Conservation (phyloP, 2,329 filamentous ascomycete species). For the Geosmithia putterillii region DNA sequence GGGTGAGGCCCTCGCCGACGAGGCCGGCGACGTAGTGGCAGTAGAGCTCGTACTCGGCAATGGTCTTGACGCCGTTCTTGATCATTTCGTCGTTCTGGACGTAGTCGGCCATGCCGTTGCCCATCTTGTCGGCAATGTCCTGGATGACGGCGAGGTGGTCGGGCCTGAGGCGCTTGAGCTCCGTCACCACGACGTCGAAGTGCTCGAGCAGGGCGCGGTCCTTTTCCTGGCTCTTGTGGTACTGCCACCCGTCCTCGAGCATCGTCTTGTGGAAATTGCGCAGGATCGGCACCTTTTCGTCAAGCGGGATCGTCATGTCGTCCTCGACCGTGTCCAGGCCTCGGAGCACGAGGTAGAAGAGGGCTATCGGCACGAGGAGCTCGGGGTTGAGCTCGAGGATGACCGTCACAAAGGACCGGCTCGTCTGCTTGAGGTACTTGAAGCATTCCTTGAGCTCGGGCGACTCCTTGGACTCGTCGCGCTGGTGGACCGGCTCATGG, state of each 20-base stretch:
- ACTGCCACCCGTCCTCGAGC: constrained; percentile 82
- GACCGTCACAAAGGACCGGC: constrained; percentile 83
- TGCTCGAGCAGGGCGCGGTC: constrained; percentile 85
- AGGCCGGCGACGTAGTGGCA: constrained; percentile 98
- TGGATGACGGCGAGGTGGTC: constrained; percentile 77
- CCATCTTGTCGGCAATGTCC: constrained; percentile 91
- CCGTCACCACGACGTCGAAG: constrained; percentile 75
- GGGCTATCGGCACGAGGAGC: constrained; percentile 72
- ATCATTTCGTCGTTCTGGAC: constrained; percentile 73
- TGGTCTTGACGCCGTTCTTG: constrained; percentile 64
- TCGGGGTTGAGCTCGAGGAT: constrained; percentile 95
- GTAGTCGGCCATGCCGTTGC: constrained; percentile 97
- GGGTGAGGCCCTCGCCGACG: constrained; percentile 88
- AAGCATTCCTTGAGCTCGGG: constrained; percentile 72
- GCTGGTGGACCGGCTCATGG: constrained; percentile 86
- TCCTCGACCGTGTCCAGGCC: constrained; percentile 98
- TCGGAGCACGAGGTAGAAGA: constrained; percentile 89
- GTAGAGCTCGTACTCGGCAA: constrained; percentile 89
- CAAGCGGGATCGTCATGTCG: constrained; percentile 81
- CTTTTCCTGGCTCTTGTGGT: constrained; percentile 82
- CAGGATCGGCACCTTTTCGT: constrained; percentile 75
- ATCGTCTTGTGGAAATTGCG: constrained; percentile 71
- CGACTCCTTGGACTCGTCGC: constrained; percentile 64
- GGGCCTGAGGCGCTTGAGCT: constrained; percentile 72
- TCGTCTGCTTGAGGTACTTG: constrained; percentile 73